Evolutionary conservation across 2,329 filamentous ascomycete genomes (phyloP).

Genomic region (Camillea tinctor): DNA sequence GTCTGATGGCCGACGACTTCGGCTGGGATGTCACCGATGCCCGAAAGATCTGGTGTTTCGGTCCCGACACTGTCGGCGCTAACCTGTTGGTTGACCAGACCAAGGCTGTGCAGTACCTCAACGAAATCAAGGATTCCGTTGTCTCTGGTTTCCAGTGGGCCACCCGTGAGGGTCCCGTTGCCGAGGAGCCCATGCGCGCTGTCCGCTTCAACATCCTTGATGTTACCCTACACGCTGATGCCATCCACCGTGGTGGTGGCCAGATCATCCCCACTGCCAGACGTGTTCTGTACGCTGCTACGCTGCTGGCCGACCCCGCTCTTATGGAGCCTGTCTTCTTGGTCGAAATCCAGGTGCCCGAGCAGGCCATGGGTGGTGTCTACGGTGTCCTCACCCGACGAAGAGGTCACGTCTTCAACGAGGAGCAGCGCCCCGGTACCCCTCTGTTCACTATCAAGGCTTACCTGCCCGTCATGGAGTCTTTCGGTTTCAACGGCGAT

Average conservation of each 20-base stretch:
- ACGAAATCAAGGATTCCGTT: conserved; percentile 99
- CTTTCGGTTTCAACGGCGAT: conserved; percentile 98
- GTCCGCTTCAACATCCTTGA: conserved; percentile 99
- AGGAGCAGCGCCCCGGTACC: conserved; percentile 97
- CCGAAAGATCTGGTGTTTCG: conserved; percentile 99
- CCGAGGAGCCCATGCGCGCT: conserved; percentile 96
- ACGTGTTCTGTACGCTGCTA: conserved; percentile 93
- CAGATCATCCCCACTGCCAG: conserved; percentile 97
- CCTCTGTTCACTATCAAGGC: conserved; percentile 99
- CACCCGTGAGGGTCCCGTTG: conserved; percentile 93
- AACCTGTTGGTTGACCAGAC: conserved; percentile 99
- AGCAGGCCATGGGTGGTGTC: conserved; percentile 99
- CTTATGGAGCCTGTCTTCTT: conserved; percentile 98
- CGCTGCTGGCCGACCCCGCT: conserved; percentile 86
- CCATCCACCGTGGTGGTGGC: conserved; percentile 98
- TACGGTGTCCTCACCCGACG: conserved; percentile 97
- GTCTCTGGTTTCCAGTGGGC: conserved; percentile 99
- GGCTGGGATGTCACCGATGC: conserved; percentile 99
- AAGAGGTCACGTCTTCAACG: conserved; percentile 98
- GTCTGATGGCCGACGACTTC: conserved; percentile 92
- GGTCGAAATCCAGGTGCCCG: conserved; percentile 98
- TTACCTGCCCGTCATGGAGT: conserved; percentile 94
- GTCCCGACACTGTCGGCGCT: conserved; percentile 94
- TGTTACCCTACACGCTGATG: conserved; percentile 99
- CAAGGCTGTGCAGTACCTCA: conserved; percentile 99